Percentiles rank a stretch among this genome's conserved stretches.
phyloP scores from a whole-genome alignment of 2,329 filamentous ascomycete genomes.

The Pseudopithomyces maydicus region DNA sequence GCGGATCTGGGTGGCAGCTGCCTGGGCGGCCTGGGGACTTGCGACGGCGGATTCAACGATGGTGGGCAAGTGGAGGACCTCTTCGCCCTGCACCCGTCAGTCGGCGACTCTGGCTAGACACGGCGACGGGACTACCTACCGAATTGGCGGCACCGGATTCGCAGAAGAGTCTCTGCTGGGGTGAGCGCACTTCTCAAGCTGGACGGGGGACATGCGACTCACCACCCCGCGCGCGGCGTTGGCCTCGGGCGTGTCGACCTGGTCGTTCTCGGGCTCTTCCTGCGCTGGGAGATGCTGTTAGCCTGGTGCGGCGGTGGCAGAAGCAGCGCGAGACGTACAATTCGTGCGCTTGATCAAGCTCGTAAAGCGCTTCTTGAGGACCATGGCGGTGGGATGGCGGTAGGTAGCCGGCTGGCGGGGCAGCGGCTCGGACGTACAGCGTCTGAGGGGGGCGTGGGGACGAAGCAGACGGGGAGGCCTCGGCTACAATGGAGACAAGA shows the following conservation, averaged over 20 bases:
- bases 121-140: slow-evolving; percentile 21
- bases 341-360: slow-evolving; percentile 33
- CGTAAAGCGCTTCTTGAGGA: slow-evolving; percentile 46
- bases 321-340: neutral
- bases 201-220: slow-evolving; percentile 42
- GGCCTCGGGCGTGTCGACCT: slow-evolving; percentile 68
- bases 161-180: slow-evolving; percentile 74
- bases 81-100: slow-evolving; percentile 68
- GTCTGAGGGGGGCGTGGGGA: neutral
- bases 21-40: slow-evolving; percentile 80
- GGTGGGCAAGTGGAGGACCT: slow-evolving; percentile 87
- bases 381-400: slow-evolving; percentile 41
- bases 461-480: neutral
- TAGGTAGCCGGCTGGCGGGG: slow-evolving; percentile 2
- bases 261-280: slow-evolving; percentile 30
- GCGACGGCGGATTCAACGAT: slow-evolving; percentile 97
- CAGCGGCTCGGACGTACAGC: neutral
- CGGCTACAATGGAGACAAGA: neutral
- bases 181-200: slow-evolving; percentile 15
- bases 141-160: slow-evolving; percentile 69
- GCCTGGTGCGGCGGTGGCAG: neutral
- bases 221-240: slow-evolving; percentile 70
- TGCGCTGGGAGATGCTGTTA: slow-evolving; percentile 24
- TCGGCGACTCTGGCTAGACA: neutral
- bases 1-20: slow-evolving; percentile 79